Conservation (phyloP, 2,329 filamentous ascomycete genomes). For the Talaromyces sp. region DNA sequence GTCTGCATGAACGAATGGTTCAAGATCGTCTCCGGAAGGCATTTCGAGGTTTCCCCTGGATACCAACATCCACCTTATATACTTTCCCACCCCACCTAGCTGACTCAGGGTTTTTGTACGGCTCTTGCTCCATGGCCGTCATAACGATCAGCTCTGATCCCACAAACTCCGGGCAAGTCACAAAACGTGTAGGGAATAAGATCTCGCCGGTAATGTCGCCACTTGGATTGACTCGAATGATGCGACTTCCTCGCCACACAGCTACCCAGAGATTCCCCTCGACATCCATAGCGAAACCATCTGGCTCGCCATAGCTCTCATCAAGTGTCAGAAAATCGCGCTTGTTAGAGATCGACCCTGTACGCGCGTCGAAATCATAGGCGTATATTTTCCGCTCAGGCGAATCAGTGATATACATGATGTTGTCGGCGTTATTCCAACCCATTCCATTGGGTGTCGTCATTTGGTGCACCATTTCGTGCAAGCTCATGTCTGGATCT, state of each 20-base stretch:
- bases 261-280: slow-evolving; percentile 88
- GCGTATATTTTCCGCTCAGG: slow-evolving; percentile 66
- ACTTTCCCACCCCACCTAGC: slow-evolving; percentile 65
- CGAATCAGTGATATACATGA: slow-evolving; percentile 81
- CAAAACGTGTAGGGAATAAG: slow-evolving; percentile 69
- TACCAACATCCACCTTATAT: slow-evolving; percentile 74
- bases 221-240: slow-evolving; percentile 68
- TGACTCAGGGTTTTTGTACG: slow-evolving; percentile 61
- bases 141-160: slow-evolving; percentile 76
- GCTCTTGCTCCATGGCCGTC: slow-evolving; percentile 66
- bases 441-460: slow-evolving; percentile 82
- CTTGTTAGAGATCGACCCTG: slow-evolving; percentile 64
- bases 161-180: slow-evolving; percentile 78
- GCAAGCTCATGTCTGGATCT: slow-evolving; percentile 58
- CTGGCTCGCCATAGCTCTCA: slow-evolving; percentile 60
- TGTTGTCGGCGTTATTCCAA: slow-evolving; percentile 70
- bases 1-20: neutral
- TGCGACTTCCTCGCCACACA: slow-evolving; percentile 72
- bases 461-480: slow-evolving; percentile 60
- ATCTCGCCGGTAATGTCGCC: slow-evolving; percentile 73
- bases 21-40: slow-evolving; percentile 42
- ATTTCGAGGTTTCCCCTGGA: slow-evolving; percentile 63
- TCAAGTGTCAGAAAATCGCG: slow-evolving; percentile 70
- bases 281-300: slow-evolving; percentile 79
- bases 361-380: slow-evolving; percentile 67